phyloP scores from a whole-genome alignment of 2,329 filamentous ascomycete species.

The Botrytis sinoallii region DNA sequence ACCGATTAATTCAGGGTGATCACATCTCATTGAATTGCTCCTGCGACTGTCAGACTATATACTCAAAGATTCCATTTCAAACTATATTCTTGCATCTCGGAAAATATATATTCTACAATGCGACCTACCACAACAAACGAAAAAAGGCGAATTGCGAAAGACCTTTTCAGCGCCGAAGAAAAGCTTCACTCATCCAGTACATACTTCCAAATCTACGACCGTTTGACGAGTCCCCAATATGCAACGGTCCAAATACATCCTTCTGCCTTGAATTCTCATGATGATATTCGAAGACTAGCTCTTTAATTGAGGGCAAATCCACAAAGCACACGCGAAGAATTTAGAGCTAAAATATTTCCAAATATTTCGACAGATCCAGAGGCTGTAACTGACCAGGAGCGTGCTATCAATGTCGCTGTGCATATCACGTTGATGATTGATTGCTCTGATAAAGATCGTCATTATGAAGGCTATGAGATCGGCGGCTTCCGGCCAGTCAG shows the following conservation, averaged over 20 bases:
- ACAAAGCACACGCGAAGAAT: background rate
- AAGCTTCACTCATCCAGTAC: background rate
- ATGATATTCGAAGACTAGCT: background rate
- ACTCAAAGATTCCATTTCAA: background rate
- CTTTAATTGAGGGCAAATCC: background rate
- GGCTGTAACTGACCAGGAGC: background rate
- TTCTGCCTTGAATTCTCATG: background rate
- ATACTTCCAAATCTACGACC: background rate
- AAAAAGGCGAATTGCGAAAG: background rate
- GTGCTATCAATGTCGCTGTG: background rate
- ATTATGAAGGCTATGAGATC: background rate
- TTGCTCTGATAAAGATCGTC: background rate
- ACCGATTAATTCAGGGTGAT: rapidly evolving
- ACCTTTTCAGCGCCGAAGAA: background rate
- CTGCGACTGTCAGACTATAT: background rate
- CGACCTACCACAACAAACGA: background rate
- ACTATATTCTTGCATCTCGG: background rate
- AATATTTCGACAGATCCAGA: background rate
- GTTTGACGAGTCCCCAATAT: background rate
- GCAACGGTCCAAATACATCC: background rate
- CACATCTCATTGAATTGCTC: background rate
- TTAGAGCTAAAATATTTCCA: background rate
- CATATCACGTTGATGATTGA: background rate
- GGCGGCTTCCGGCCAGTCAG: background rate
- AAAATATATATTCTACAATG: background rate